Evolutionary conservation across 106 monocot species (phyloP), one percentile per base, ranked within the genome.

Genomic region (Apostasia shenzhenica): DNA sequence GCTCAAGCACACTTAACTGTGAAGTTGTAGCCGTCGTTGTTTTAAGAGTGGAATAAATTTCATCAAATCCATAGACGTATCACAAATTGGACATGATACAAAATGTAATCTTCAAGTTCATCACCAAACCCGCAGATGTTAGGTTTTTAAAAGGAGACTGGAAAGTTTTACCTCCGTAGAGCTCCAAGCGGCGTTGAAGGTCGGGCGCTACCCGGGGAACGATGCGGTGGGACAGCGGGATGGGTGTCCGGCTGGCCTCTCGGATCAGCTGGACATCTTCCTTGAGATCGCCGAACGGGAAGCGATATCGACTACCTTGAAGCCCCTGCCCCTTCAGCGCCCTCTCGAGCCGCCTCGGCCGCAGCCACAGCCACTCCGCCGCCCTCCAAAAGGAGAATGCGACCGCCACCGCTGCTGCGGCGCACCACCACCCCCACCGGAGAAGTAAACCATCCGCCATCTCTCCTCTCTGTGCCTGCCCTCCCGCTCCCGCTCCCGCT

Each of bases 301-400:
- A 69, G 37, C 73, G 72, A 68, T 84, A 88, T 43, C 50, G 73
- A 7, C 48, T 81, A 26, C 88, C 88, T 8, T 41, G 49, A 43
- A 91, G 79, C 48, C 91, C 91, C 69, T 91, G 86, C 4, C 73
- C 72, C 64, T 83, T 66, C 0, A 91, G 83, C 2, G 73, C 66
- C 2, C 76, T 54, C 63, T 81, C 91, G 4, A 87, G 58, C 60
- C 79, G 55, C 57, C 74, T 46, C 0, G 91, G 91, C 49, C 11
- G 13, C 70, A 63, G 69, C 91, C 83, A 87, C 48, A 59, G 54
- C 73, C 69, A 68, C 46, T 67, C 45, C 13, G 4, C 44, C 45
- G n/a, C 5, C 62, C 62, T n/a, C 62, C 45, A 62, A 42, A 62
- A 9, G 3, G 45, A 1, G 6, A 62, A 44, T 5, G 8, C 62